Evolutionary conservation across 352 stramenopile species (phyloP), one percentile per base, ranked within the genome.

Genomic region (Elongisporangium senticosum): DNA sequence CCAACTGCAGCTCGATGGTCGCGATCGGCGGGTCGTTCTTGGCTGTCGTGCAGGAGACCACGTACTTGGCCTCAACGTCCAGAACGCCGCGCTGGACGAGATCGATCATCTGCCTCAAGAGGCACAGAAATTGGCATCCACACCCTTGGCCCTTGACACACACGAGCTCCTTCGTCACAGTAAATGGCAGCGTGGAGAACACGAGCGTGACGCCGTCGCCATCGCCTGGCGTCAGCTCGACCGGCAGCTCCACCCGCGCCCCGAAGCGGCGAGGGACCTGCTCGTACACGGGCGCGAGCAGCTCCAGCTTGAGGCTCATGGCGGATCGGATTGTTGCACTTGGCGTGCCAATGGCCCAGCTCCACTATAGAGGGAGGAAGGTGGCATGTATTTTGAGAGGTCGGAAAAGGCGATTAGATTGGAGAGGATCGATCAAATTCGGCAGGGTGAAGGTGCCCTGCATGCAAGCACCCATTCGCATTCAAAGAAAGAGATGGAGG

Each of bases 1-100:
- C 52, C 24, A 89, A 62, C 13, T 61, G 64, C 37, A 90, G 21
- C 50, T 76, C 73, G 53, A 90, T 71, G 51, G 75, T 90, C 56
- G 81, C 81, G 21, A 75, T 48, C 3, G 11, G 37, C 24, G 52
- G 21, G 14, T 64, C 49, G 7, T 15, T 59, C 10, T 17, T 65
- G 53, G 22, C 33, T 3, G 43, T 22, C 62, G 49, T 51, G 20
- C 23, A 54, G 2, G 43, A 33, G n/a, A 86, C 56, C 15, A 75
- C 71, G 63, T 90, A 90, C 55, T 67, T 77, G 49, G 63, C 60
- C 13, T 74, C 57, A 26, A 87, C 51, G 0, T 24, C 54, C 13
- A 90, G 19, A 24, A 89, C 22, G 2, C 57, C 51, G 20, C 56
- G 59, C 64, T 86, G 72, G 0, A 52, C 66, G 4, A 87, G 64